These are phyloP conservation scores for Baudoinia panamericana DNA, from an alignment of 495 filamentous ascomycete genomes.

Conservation along the genomic window DNA sequence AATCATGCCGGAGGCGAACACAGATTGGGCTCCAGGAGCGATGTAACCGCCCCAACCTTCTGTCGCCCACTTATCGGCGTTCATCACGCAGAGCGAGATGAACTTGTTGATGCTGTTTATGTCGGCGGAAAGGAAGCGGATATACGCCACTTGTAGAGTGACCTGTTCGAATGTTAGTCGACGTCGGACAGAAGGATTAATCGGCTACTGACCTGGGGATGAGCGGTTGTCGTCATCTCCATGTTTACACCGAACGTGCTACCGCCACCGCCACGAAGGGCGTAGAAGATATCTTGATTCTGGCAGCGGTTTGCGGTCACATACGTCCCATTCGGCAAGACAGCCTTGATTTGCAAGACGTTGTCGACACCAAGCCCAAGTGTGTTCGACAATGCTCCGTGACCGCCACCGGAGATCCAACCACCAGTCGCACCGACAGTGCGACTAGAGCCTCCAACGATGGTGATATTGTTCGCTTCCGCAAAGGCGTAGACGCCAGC, in stretches of 20 bases:
- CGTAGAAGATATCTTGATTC: slow-evolving; percentile 19
- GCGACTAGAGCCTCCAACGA: slow-evolving; percentile 10
- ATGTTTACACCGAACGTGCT: slow-evolving; percentile 13
- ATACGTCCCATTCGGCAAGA: slow-evolving; percentile 15
- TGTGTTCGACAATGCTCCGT: slow-evolving; percentile 4
- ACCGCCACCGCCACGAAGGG: slow-evolving; percentile 17
- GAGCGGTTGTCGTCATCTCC: slow-evolving; percentile 10
- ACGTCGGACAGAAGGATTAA: too few species aligned
- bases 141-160: slow-evolving; percentile 2
- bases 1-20: neutral
- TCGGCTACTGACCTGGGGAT: slow-evolving; percentile 6
- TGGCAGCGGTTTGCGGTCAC: slow-evolving; percentile 15
- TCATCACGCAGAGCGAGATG: neutral
- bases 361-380: slow-evolving; percentile 19
- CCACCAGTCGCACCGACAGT: slow-evolving; percentile 15
- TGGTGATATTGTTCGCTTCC: slow-evolving; percentile 4
- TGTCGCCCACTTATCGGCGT: slow-evolving; percentile 9
- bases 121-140: slow-evolving; percentile 4
- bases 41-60: slow-evolving; percentile 16
- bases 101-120: slow-evolving; percentile 7
- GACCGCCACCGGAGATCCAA: slow-evolving; percentile 17
- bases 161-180: too few species aligned
- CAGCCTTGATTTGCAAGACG: slow-evolving; percentile 11
- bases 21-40: neutral
- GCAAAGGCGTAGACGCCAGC: slow-evolving; percentile 6